phyloP scores from a whole-genome alignment of 441 rosid species.

The Pelargonium citronellum region DNA sequence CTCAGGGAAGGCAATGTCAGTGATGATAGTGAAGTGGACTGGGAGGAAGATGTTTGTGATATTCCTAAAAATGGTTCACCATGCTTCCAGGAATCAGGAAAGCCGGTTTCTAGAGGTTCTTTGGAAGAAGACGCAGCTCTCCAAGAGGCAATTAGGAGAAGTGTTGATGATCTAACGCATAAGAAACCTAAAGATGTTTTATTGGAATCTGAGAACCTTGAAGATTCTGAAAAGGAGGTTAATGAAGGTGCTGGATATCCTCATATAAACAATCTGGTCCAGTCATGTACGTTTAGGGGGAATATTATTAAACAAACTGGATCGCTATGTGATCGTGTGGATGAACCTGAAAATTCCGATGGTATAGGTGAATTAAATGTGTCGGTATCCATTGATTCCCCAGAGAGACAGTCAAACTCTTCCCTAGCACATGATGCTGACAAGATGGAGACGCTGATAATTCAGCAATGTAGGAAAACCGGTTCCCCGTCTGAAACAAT shows the following conservation, averaged over 20 bases:
- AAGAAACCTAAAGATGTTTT: slow-evolving; percentile 24
- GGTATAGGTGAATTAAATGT: slow-evolving; percentile 21
- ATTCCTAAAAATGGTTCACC: slow-evolving; percentile 28
- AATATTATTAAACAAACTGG: slow-evolving; percentile 27
- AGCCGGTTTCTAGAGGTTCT: slow-evolving; percentile 49
- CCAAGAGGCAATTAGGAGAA: slow-evolving; percentile 84
- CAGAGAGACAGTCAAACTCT: slow-evolving; percentile 25
- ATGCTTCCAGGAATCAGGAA: slow-evolving; percentile 26
- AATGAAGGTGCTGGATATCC: slow-evolving; percentile 17
- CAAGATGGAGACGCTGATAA: slow-evolving; percentile 21
- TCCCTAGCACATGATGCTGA: slow-evolving; percentile 23
- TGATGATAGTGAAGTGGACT: slow-evolving; percentile 58
- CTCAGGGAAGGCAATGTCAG: slow-evolving; percentile 26
- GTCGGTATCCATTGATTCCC: slow-evolving; percentile 26
- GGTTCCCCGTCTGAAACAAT: slow-evolving; percentile 25
- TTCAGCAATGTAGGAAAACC: slow-evolving; percentile 21
- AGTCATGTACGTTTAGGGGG: slow-evolving; percentile 21
- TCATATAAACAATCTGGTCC: slow-evolving; percentile 24
- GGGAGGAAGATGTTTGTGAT: slow-evolving; percentile 53
- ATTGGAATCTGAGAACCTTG: slow-evolving; percentile 19
- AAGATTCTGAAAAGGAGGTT: slow-evolving; percentile 27
- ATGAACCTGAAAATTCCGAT: slow-evolving; percentile 26
- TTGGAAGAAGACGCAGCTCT: slow-evolving; percentile 76
- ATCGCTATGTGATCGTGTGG: slow-evolving; percentile 26
- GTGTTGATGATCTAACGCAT: slow-evolving; percentile 50